Conservation (phyloP, 1,139 yeast genomes). For the Groenewaldozyma sp. region DNA sequence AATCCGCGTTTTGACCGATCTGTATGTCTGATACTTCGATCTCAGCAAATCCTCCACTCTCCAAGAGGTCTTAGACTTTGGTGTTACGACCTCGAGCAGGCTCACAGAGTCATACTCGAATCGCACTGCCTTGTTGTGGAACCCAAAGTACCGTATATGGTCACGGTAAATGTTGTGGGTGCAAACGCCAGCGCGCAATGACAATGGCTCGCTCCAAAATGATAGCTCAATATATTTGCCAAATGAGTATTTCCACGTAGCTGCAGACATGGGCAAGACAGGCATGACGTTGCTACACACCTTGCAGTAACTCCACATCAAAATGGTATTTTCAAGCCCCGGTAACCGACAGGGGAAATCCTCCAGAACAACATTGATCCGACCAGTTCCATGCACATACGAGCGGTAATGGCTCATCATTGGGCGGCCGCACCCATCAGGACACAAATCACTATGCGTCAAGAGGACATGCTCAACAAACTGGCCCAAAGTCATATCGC, state of each 20-base stretch:
- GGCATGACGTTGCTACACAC: conserved; percentile 71
- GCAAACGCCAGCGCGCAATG: conserved; percentile 48
- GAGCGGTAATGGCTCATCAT: conserved; percentile 71
- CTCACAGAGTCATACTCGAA: conserved; percentile 72
- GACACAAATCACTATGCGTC: conserved; percentile 59
- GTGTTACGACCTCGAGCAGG: conserved; percentile 68
- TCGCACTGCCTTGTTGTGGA: conserved; percentile 67
- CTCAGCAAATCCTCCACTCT: conserved; percentile 62
- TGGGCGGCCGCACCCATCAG: conserved; percentile 71
- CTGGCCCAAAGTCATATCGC: conserved; percentile 82
- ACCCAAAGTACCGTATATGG: conserved; percentile 78
- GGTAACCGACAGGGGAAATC: conserved; percentile 47
- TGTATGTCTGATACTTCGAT: conserved; percentile 56
- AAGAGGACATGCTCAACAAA: conserved; percentile 73
- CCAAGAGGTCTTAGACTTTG: conserved; percentile 64
- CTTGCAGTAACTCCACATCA: conserved; percentile 91
- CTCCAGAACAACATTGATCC: conserved; percentile 70
- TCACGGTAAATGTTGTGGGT: conserved; percentile 70
- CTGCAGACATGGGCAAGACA: conserved; percentile 75
- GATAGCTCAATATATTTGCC: conserved; percentile 85
- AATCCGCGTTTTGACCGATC: conserved; percentile 46
- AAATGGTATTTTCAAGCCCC: conserved; percentile 55
- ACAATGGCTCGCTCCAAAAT: conserved; percentile 57
- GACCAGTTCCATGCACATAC: conserved; percentile 83
- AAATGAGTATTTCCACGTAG: conserved; percentile 82